Evolutionary conservation across 345 rosid genomes (phyloP), one percentile per base, ranked within the genome.

Genomic region (Populus alba): DNA sequence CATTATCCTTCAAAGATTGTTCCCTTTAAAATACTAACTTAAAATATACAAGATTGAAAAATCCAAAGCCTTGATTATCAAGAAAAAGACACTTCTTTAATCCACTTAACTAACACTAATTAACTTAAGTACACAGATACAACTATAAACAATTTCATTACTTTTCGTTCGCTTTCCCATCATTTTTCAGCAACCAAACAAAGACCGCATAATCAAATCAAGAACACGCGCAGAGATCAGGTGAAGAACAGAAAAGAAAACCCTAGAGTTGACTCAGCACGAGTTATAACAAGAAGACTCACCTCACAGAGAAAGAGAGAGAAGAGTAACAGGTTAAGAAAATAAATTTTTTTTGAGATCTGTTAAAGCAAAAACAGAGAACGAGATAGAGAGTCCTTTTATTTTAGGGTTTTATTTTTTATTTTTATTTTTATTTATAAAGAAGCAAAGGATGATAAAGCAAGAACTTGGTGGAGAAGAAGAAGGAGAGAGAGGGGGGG

Each of bases 201-300:
- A 62, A 51, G 18, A 71, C 29, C 8, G 8, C 20, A 69, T 16
- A 25, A 25, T n/a, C 69, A 77, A 33, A 75, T 49, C 71, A 66
- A 35, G 51, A 66, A 38, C 8, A 68, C 35, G 18, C 27, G 11
- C 15, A 45, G 70, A 51, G n/a, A 67, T 27, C 59, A 68, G 61
- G 9, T 53, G 23, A 41, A 57, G 0, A 23, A 15, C 37, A 25
- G n/a, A 2, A 41, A 53, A 75, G 7, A 65, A 83, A 83, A 81
- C 84, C 90, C 83, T 68, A 77, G 77, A 81, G 88, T 84, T 81
- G 89, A 85, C 87, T 81, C 68, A 68, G 41, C 15, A 67, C 76
- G 77, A 80, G 71, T 79, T 61, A 55, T 11, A 63, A 27, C 3
- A 55, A 41, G 70, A 66, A 66, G 74, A 83, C 87, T 86, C 83